Evolutionary conservation across 1,284 basidiomycete genomes (phyloP), one percentile per base, ranked within the genome.

Genomic region (Inonotus obliquus): DNA sequence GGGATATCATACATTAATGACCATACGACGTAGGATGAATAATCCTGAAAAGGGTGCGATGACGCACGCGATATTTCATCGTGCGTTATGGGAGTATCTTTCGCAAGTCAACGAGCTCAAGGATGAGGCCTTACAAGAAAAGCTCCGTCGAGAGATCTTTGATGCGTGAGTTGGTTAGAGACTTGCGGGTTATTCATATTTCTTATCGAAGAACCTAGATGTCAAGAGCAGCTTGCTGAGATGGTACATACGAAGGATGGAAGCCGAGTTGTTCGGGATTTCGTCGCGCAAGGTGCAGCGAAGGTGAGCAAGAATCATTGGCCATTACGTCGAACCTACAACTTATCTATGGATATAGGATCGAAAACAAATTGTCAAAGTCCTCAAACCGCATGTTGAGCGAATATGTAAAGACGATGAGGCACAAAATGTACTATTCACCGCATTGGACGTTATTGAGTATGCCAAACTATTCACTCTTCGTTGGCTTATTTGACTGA

Each of bases 211-310:
- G 64, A 19, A 52, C 37, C 58, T 45, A 91, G 89, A 55, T 90
- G 88, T 69, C 85, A 92, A 67, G 93, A 96, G 60, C 79, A 87
- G 19, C 76, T 95, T 7, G 88, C 92, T 1, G 93, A 96, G 69
- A 92, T 95, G 80, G 92, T 94, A 0, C 94, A 96, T 70, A 96
- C 94, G 27, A 92, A 86, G 70, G 91, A 96, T 69, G 93, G 93
- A 13, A 91, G 91, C 59, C 84, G 91, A n/a, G 85, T 83, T 23
- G 92, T 91, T 1, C 84, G 93, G 47, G 87, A 92, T 66, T 89
- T 96, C 70, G 80, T 95, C 39, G 91, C 86, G 0, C 79, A 83
- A 59, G 91, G 92, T 5, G 84, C 80, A 6, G 92, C 93, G 1
- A 96, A 95, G 77, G 88, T 87, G 58, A 77, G 59, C 27, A 68